Evolutionary conservation across 805 yeast genomes (phyloP).

Genomic region (Wickerhamiella cacticola): DNA sequence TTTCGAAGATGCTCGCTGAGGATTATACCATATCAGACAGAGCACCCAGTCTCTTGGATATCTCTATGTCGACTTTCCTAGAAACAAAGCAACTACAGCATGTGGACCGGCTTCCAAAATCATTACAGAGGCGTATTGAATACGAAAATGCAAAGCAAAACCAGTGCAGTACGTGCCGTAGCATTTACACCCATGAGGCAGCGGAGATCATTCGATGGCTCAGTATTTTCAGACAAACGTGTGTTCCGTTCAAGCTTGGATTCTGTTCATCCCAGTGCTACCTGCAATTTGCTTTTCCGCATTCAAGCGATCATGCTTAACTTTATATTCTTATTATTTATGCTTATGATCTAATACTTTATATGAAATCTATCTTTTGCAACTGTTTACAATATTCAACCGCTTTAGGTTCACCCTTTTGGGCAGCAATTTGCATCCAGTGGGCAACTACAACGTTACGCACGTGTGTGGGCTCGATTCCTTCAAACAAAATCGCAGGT

Average conservation of each 20-base stretch:
- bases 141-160: neutral
- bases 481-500: constrained; percentile 19
- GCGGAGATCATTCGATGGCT: constrained; percentile 6
- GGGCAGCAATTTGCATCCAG: constrained; percentile 21
- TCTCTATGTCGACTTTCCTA: neutral
- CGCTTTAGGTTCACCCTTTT: constrained; percentile 14
- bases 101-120: neutral
- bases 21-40: neutral
- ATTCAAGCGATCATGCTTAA: neutral
- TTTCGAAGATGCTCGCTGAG: neutral
- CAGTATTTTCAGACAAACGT: neutral
- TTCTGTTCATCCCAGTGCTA: constrained; percentile 6
- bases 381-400: constrained; percentile 9
- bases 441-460: constrained; percentile 21
- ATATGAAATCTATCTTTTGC: constrained; percentile 11
- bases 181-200: neutral
- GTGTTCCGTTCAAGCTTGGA: constrained; percentile 5
- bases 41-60: neutral
- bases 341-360: constrained; percentile 1
- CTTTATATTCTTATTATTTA: neutral
- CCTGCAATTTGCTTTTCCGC: neutral
- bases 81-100: neutral
- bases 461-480: constrained; percentile 14
- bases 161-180: constrained; percentile 2
- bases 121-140: neutral